Percentiles rank a stretch among this genome's conserved stretches.
These are phyloP conservation scores for Corymbia maculata DNA, from an alignment of 345 rosid genomes.

Conservation along the genomic window DNA sequence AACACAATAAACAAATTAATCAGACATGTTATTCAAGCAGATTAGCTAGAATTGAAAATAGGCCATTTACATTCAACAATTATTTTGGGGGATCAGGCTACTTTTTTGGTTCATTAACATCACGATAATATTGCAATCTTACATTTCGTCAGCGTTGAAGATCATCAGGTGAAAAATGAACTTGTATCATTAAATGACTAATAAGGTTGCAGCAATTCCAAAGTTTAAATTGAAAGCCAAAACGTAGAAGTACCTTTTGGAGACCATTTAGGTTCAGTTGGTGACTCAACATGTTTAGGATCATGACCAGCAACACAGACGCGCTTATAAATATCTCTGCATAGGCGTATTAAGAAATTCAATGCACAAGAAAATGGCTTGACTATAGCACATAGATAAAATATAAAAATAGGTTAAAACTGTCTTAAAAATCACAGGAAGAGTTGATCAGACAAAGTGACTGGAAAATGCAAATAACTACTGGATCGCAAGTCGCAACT, in stretches of 20 bases:
- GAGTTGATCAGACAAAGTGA: background rate
- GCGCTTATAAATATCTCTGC: slow-evolving; percentile 53
- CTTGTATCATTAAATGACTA: background rate
- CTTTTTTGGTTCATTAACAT: background rate
- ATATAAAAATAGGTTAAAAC: background rate
- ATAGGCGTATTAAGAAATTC: background rate
- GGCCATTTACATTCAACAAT: background rate
- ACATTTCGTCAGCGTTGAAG: background rate
- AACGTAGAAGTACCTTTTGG: slow-evolving; percentile 39
- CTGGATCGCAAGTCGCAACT: background rate
- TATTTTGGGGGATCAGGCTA: background rate
- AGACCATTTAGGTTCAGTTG: slow-evolving; percentile 96
- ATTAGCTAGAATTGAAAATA: background rate
- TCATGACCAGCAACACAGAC: slow-evolving; percentile 75
- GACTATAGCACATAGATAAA: background rate
- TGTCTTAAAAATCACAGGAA: background rate
- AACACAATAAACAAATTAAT: background rate
- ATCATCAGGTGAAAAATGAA: background rate
- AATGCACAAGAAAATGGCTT: background rate
- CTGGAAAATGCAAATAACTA: background rate
- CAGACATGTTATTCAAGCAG: background rate
- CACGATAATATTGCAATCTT: background rate
- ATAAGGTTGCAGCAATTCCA: background rate
- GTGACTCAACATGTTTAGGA: slow-evolving; percentile 69
- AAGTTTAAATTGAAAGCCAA: background rate